Evolutionary conservation across 352 stramenopile genomes (phyloP), one percentile per base, ranked within the genome.

Genomic region (Elongisporangium prolatum): DNA sequence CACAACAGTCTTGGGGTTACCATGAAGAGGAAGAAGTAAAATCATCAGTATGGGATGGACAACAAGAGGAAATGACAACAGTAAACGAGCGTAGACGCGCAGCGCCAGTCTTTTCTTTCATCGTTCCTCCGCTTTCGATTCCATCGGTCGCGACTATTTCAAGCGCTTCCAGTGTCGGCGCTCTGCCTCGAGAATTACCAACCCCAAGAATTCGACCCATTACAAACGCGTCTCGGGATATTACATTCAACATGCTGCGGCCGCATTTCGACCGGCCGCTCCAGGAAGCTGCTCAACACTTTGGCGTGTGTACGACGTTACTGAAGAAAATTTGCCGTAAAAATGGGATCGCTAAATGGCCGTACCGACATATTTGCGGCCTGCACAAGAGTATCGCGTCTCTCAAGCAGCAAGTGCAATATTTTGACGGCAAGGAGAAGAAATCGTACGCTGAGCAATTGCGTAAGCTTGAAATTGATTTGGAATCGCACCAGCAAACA

Each of bases 271-370:
- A 87, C 37, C 66, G 75, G 4, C 75, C 79, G 18, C 48, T 89
- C 47, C 71, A 81, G 47, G 72, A 78, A 20, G 77, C 76, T 2
- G 77, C 75, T 16, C 61, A 72, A 48, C 72, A 69, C 24, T 88
- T 87, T 59, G 77, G 77, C 3, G 69, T 89, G 14, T 89, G 79
- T 50, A 87, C 74, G 22, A 89, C 79, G 17, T 34, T 87, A 6
- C 59, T 89, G 40, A 89, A 89, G 68, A 87, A 86, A 18, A 86
- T 89, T 51, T 87, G 76, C 55, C 66, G 79, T 14, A 72, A 77
- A 38, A 84, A 80, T 28, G 79, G 79, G 6, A 85, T 89, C 62
- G 64, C 62, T 21, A 83, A 73, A 28, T 89, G 79, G 79, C 79
- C 79, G 21, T 83, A 76, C 60, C 71, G 79, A 24, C 75, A 79